Conservation (phyloP, 352 stramenopile genomes). For the Thalassiosira allenii region DNA sequence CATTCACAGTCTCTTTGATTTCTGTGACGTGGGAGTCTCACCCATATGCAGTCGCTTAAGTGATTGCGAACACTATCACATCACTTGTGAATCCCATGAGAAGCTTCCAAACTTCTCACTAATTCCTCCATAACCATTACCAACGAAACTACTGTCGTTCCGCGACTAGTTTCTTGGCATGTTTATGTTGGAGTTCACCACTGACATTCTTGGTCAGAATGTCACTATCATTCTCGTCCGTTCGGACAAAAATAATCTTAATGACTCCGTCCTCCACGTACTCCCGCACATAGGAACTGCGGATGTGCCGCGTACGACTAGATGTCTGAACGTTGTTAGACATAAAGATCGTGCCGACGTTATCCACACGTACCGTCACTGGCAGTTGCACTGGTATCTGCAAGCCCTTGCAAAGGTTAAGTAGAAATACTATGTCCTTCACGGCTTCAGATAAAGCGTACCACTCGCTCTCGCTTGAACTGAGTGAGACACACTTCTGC, state of each 20-base stretch:
- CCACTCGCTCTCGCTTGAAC: conserved; percentile 35
- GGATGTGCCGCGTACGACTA: conserved; percentile 43
- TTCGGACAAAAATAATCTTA: conserved; percentile 31
- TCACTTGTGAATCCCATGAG: no score
- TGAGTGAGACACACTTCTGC: conserved; percentile 39
- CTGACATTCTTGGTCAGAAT: conserved; percentile 42
- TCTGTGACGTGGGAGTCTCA: no score
- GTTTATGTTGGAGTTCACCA: background rate
- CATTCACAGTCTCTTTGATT: no score
- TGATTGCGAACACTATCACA: no score
- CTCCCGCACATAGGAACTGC: conserved; percentile 26
- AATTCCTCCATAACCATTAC: no score
- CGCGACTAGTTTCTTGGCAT: background rate
- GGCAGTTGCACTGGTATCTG: conserved; percentile 32
- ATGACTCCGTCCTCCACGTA: conserved; percentile 17
- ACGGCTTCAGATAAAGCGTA: conserved; percentile 20
- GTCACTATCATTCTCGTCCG: conserved; percentile 22
- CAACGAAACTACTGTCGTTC: background rate
- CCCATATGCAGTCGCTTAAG: no score
- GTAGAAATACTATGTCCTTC: conserved; percentile 36
- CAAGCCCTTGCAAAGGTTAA: conserved; percentile 9
- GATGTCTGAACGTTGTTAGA: no score
- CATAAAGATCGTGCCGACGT: conserved; percentile 46
- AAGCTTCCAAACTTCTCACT: no score
- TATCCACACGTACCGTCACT: conserved; percentile 43